A percentile compares a stretch with the other conserved stretches of the same genome.
phyloP scores from a whole-genome alignment of 2,329 filamentous ascomycete genomes.

The Ceratocystis cubensis region DNA sequence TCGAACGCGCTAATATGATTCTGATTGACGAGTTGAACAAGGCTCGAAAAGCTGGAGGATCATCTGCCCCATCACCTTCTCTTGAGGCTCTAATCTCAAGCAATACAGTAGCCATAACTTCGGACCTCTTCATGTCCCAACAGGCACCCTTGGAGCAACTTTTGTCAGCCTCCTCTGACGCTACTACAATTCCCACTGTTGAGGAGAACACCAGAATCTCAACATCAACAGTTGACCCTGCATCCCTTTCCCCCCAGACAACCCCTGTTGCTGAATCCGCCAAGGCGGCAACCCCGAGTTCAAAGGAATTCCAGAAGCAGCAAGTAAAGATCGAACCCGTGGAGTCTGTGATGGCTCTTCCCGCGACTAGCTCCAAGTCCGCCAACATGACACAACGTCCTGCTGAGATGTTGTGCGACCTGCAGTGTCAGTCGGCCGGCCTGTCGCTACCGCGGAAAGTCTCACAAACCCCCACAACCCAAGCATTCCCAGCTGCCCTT shows the following conservation, averaged over 20 bases:
- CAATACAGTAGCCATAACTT: conserved; percentile 39
- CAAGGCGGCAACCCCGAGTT: conserved; percentile 7
- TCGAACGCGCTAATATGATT: conserved; percentile 41
- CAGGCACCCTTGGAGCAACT: conserved; percentile 24
- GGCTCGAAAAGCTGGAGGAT: conserved; percentile 34
- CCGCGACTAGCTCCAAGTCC: conserved; percentile 34
- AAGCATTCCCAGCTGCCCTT: conserved; percentile 31
- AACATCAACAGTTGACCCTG: conserved; percentile 46
- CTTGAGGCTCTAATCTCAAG: conserved; percentile 33
- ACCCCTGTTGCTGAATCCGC: conserved; percentile 33
- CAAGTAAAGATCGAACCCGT: conserved; percentile 21
- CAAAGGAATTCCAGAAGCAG: conserved; percentile 26
- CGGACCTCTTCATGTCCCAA: conserved; percentile 41
- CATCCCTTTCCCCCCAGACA: conserved; percentile 47
- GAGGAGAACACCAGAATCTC: conserved; percentile 18
- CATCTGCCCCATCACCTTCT: conserved; percentile 32
- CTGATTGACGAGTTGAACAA: conserved; percentile 40
- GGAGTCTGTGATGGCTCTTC: conserved; percentile 14
- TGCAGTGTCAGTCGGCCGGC: conserved; percentile 95
- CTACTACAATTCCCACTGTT: not conserved
- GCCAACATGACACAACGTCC: conserved; percentile 99
- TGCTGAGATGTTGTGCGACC: conserved; percentile 99
- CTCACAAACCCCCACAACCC: conserved; percentile 6
- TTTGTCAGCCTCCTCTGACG: conserved; percentile 24
- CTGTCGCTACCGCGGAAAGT: conserved; percentile 32